Evolutionary conservation across 2,329 filamentous ascomycete genomes (phyloP).

Genomic region (Xylaria sp.): DNA sequence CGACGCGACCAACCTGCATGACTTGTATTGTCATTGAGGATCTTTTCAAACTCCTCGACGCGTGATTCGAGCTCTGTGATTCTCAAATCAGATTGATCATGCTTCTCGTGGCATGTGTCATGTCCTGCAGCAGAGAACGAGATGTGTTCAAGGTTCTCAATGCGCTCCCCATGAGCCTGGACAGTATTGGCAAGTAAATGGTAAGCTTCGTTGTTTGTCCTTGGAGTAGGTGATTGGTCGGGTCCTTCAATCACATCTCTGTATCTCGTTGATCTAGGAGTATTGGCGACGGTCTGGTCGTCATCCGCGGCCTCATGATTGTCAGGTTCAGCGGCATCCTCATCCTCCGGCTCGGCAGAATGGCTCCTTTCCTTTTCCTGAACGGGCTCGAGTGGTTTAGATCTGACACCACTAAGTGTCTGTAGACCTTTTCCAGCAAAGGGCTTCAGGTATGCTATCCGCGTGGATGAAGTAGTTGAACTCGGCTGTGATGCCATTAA

Average conservation of each 20-base stretch:
- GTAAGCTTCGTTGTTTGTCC: constrained; percentile 53
- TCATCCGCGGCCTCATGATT: constrained; percentile 45
- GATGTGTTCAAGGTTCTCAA: constrained; percentile 75
- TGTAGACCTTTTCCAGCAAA: constrained; percentile 67
- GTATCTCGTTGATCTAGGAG: constrained; percentile 47
- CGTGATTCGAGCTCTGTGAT: constrained; percentile 75
- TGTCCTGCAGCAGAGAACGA: constrained; percentile 75
- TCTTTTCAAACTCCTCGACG: constrained; percentile 69
- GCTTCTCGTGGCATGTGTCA: constrained; percentile 75
- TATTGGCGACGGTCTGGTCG: constrained; percentile 49
- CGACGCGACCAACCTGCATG: constrained; percentile 50
- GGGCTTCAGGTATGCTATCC: constrained; percentile 63
- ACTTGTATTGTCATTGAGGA: constrained; percentile 60
- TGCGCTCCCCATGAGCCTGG: constrained; percentile 69
- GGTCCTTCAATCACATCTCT: constrained; percentile 39
- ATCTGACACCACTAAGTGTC: constrained; percentile 59
- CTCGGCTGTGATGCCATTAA: constrained; percentile 63
- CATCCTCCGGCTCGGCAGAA: constrained; percentile 34
- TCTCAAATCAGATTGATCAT: constrained; percentile 74
- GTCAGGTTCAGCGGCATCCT: constrained; percentile 39
- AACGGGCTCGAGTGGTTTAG: constrained; percentile 50
- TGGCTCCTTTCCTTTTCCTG: constrained; percentile 49
- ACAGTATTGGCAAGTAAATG: constrained; percentile 64
- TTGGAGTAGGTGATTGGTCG: constrained; percentile 38
- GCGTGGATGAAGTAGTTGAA: constrained; percentile 63